phyloP scores from a whole-genome alignment of 2,329 filamentous ascomycete genomes.

The Diaporthe helianthi region DNA sequence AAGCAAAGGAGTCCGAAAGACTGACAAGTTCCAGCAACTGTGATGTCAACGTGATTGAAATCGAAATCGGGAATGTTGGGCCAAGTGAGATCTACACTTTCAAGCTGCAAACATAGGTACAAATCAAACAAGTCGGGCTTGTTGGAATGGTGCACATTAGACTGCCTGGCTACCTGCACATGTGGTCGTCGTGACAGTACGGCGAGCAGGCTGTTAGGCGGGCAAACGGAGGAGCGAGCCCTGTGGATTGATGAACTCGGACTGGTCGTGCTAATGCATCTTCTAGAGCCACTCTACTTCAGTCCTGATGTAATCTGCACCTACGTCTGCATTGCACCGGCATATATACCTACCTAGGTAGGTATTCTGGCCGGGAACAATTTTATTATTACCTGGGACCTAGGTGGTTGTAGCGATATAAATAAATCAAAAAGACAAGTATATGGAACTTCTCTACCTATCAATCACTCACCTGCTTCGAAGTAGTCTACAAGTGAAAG shows the following conservation, averaged over 20 bases:
- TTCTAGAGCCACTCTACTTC: not conserved
- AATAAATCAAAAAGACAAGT: no score
- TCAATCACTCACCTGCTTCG: not conserved
- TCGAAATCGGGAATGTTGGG: constrained; percentile 9
- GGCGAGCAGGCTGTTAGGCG: not conserved
- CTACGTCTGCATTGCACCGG: not conserved
- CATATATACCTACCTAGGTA: not conserved
- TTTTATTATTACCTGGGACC: not conserved
- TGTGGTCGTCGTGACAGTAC: no score
- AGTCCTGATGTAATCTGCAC: not conserved
- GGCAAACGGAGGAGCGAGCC: constrained; percentile 9
- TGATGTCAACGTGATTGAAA: constrained; percentile 1
- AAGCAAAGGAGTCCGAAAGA: not conserved
- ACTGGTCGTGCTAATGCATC: constrained; percentile 13
- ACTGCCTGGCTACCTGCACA: not conserved
- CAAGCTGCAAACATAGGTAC: not conserved
- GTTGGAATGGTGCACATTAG: constrained; percentile 14
- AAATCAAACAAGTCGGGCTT: constrained; percentile 3
- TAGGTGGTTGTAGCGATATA: no score
- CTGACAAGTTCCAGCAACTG: not conserved
- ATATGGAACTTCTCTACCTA: no score
- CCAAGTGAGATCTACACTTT: constrained; percentile 20
- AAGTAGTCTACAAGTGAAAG: not conserved
- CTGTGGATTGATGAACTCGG: constrained; percentile 9
- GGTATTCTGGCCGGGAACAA: not conserved